Evolutionary conservation across 441 rosid species (phyloP).

Genomic region (Erysimum pusillum): DNA sequence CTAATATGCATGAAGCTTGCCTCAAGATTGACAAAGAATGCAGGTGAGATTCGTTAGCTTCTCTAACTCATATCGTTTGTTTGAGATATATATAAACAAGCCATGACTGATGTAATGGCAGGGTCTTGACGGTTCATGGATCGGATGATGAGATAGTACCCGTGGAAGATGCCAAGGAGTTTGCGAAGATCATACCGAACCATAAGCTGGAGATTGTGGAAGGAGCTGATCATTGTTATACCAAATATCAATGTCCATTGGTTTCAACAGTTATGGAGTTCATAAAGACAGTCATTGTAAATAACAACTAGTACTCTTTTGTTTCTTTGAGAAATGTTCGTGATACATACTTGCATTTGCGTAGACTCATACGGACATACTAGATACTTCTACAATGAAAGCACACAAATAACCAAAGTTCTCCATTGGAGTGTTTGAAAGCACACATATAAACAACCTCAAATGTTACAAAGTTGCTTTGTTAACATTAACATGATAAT

Average conservation of each 20-base stretch:
- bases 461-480: too few species aligned
- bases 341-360: not conserved
- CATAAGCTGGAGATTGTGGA: slow-evolving; percentile 56
- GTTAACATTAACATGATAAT: too few species aligned
- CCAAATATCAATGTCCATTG: slow-evolving; percentile 55
- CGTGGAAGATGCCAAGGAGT: slow-evolving; percentile 58
- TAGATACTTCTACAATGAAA: too few species aligned
- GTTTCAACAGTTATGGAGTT: slow-evolving; percentile 53
- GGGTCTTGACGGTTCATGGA: slow-evolving; percentile 71
- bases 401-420: too few species aligned
- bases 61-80: not conserved
- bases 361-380: too few species aligned
- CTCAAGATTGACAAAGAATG: slow-evolving; percentile 63
- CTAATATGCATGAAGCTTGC: slow-evolving; percentile 67
- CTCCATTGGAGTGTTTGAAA: too few species aligned
- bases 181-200: slow-evolving; percentile 65
- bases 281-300: slow-evolving; percentile 40
- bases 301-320: not conserved
- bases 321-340: not conserved
- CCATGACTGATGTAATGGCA: slow-evolving; percentile 17
- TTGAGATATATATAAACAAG: slow-evolving; percentile 26
- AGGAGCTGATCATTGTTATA: slow-evolving; percentile 63
- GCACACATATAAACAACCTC: too few species aligned
- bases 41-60: slow-evolving; percentile 47
- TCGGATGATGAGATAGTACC: slow-evolving; percentile 55